A percentile compares a stretch with the other conserved stretches of the same genome.
phyloP scores from a whole-genome alignment of 345 rosid species.

The Mallotus nudiflorus region DNA sequence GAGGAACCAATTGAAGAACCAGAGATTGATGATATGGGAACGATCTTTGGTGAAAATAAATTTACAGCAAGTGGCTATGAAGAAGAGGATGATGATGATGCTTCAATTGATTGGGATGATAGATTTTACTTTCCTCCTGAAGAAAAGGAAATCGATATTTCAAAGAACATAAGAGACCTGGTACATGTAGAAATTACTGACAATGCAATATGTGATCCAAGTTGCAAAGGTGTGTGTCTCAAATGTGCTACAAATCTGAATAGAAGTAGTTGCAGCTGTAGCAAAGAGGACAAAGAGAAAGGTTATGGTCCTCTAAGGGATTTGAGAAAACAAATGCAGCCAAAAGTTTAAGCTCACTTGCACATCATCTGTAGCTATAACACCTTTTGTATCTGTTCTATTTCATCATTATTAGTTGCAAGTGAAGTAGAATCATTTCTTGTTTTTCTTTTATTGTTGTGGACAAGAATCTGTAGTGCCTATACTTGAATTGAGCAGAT shows the following conservation, averaged over 20 bases:
- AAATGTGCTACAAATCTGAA: slow-evolving; percentile 78
- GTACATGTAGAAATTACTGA: slow-evolving; percentile 78
- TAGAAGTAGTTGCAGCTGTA: slow-evolving; percentile 58
- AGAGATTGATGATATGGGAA: slow-evolving; percentile 57
- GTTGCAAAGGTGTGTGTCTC: slow-evolving; percentile 78
- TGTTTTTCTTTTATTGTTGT: neutral
- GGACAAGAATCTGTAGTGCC: neutral
- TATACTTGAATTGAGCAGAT: neutral
- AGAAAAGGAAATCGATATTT: slow-evolving; percentile 73
- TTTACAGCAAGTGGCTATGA: slow-evolving; percentile 16
- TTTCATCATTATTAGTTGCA: neutral
- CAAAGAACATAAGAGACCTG: slow-evolving; percentile 76
- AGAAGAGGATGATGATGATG: slow-evolving; percentile 51
- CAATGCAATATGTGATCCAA: slow-evolving; percentile 60
- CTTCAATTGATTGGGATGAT: slow-evolving; percentile 78
- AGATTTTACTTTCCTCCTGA: slow-evolving; percentile 64
- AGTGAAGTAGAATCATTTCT: neutral
- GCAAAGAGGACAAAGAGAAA: slow-evolving; percentile 43
- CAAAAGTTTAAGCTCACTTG: slow-evolving; percentile 29
- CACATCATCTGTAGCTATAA: neutral
- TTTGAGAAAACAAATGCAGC: slow-evolving; percentile 62
- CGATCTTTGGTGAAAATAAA: slow-evolving; percentile 38
- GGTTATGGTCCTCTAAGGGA: slow-evolving; percentile 66
- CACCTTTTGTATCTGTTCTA: neutral
- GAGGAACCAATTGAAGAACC: slow-evolving; percentile 77